Base-by-base conservation (phyloP, 805 yeast genomes). In the Metschnikowia shivogae region DNA sequence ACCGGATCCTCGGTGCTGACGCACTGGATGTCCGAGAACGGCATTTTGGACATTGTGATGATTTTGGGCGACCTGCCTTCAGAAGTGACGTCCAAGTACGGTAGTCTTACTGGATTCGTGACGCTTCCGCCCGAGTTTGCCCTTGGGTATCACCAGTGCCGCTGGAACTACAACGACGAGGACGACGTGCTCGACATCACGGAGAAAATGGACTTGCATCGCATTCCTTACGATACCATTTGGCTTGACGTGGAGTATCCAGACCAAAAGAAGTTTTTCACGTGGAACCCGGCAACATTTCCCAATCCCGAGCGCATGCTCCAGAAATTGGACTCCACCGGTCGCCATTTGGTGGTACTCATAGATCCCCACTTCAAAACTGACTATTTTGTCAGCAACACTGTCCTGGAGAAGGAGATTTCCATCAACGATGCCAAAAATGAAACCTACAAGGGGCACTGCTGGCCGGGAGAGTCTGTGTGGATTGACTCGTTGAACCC, bases 201-300 rank as follows among this genome's bases (percentile, higher is more conserved):
- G 52, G 61, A 72, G 1, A 74, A 79, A 45, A 84, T 93, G 76
- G 98, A 92, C 62, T 70, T 76, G 47, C 61, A 78, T 55, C 77
- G 72, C 36, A 81, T 93, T 46, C 97, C 98, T 2, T 86, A 82
- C 60, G 99, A 93, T 62, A 81, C 85, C 11, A 85, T 93, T 42
- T 93, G 99, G 99, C 74, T 93, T 33, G 98, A 93, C 63, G 78
- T 93, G 39, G 99, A 92, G 60, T 93, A 93, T 64, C 80, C 97
- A 0, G 92, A 87, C 50, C 70, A 76, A 19, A 89, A 86, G 62
- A 84, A 88, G 65, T 93, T 88, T 63, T 93, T 93, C 63, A 89
- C 97, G 1, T 93, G 99, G 99, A 77, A 86, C 56, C 65, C 73
- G 22, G 78, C 78, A 36, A 60, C 73, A 5, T 93, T 92, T 64